Base-by-base conservation (phyloP, 2,329 filamentous ascomycete species). In the Tolypocladium tundrense region DNA sequence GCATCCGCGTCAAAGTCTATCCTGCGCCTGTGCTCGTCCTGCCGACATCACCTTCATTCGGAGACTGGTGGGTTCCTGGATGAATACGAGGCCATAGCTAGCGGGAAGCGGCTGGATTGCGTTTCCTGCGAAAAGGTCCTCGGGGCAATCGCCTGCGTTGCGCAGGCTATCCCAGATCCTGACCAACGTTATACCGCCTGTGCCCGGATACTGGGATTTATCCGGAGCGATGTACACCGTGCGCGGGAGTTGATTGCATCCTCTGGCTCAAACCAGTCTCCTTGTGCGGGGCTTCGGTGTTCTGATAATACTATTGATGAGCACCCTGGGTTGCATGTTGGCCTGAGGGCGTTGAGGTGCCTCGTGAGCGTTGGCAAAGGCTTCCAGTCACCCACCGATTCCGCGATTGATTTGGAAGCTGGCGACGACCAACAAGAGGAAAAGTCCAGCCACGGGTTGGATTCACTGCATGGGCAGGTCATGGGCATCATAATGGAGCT, bases 1-100 rank as follows among this genome's bases (percentile, higher is more conserved):
- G 77, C 79, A n/a, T 79, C 83, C 54, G 88, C 90, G 4, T 88
- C 90, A 2, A 88, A 85, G 66, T 88, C 89, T 0, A 92, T 95
- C 41, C 77, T 82, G 39, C 83, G 82, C 7, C 79, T 94, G 1
- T 93, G 89, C 67, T 90, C 85, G 0, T 88, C 88, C 37, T 94
- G 90, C 62, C 82, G 90, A 42, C 77, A 77, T 33, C 81, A 85
- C 55, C 75, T 95, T n/a, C 83, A 85, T 6, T 73, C 80, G 1
- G 86, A 93, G 65, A 79, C 88, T 4, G 75, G 77, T 54, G 82
- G 83, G 1, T 92, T 95, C 66, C 74, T 94, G 51, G 77, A 81
- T 37, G 86, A 91, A 66, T 93, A 91, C 67, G 76, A 82, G 58
- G 76, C 78, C n/a, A 81, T 92, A 55, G 40, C 76, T 81, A 42